Base-by-base conservation (phyloP, 257 asterid genomes). In the Mitragyna speciosa region DNA sequence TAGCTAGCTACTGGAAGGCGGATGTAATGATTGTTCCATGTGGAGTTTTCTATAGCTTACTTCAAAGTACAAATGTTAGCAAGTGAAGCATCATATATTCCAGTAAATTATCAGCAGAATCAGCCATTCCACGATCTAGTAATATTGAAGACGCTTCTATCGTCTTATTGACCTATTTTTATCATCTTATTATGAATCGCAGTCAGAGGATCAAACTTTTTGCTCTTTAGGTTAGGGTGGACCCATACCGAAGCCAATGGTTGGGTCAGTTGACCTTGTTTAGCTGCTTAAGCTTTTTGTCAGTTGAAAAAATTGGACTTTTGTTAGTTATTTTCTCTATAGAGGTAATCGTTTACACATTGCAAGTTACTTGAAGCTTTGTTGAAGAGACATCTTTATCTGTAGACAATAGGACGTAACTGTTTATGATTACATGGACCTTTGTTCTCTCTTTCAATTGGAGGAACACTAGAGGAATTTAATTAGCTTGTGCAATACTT, bases 1-100 rank as follows among this genome's bases (percentile, higher is more conserved):
- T 71, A 70, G 81, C 81, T 82, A 82, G 78, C 61, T 45, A 76
- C 76, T 69, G 39, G 75, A 63, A 70, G 3, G 81, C 69, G 84
- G 78, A 68, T 31, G 78, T 47, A n/a, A 63, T 79, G 75, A 31
- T 45, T 31, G 28, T 45, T 15, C 28, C 12, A 4, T 24, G 47
- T 49, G 68, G 67, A 61, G 26, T 8, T 8, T 9, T 17, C 26
- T 71, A 63, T 45, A 22, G 52, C 69, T 68, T 36, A 16, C 63
- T 6, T 48, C 5, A 20, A 17, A 68, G 76, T 52, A 20, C 26
- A 68, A 26, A 30, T 31, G 69, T 73, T 63, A 48, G 56, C 65
- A 47, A 47, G 6, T 65, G 78, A 54, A 73, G 16, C 51, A 36
- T 68, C 17, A 54, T 33, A 1, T 0, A 1, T 14, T 36, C 3